Conservation (phyloP, 208 protist species). For the Crithidia bombi region DNA sequence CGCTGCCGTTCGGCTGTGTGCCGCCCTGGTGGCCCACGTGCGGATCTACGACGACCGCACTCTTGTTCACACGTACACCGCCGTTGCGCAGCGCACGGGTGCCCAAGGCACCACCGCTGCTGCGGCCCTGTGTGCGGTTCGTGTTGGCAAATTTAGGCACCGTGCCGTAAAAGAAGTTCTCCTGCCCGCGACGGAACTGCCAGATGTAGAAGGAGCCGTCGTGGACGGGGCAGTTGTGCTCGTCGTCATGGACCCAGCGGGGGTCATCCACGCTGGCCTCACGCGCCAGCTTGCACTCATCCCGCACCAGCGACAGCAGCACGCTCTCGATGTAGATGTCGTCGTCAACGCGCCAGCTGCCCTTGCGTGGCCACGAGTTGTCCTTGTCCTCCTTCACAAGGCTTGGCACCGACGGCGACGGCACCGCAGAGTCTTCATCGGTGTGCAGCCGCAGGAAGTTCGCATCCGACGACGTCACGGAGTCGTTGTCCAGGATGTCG, state of each 20-base stretch:
- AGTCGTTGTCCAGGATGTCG: conserved; percentile 3
- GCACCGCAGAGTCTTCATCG: conserved; percentile 9
- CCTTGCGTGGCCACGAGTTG: conserved; percentile 6
- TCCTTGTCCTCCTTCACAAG: background rate
- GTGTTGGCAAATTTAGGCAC: conserved; percentile 75
- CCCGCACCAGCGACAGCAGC: conserved; percentile 63
- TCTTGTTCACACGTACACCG: background rate
- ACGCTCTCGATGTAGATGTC: conserved; percentile 60
- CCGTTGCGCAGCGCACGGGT: conserved; percentile 5
- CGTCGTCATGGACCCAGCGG: conserved; percentile 50
- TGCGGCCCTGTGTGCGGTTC: conserved; percentile 17
- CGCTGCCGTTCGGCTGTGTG: background rate
- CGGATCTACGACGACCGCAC: background rate
- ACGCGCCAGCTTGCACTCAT: conserved; percentile 71
- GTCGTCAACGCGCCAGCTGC: conserved; percentile 52
- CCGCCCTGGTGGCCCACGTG: background rate
- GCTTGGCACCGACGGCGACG: background rate
- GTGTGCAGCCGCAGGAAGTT: conserved; percentile 10
- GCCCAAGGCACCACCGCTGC: conserved; percentile 5
- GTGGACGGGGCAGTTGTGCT: conserved; percentile 34
- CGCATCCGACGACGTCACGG: background rate
- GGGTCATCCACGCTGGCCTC: conserved; percentile 57
- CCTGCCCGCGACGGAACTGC: conserved; percentile 49
- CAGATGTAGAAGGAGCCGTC: conserved; percentile 72
- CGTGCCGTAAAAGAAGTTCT: conserved; percentile 72